Evolutionary conservation across 1,284 basidiomycete genomes (phyloP).

Genomic region (Mycena sp.): DNA sequence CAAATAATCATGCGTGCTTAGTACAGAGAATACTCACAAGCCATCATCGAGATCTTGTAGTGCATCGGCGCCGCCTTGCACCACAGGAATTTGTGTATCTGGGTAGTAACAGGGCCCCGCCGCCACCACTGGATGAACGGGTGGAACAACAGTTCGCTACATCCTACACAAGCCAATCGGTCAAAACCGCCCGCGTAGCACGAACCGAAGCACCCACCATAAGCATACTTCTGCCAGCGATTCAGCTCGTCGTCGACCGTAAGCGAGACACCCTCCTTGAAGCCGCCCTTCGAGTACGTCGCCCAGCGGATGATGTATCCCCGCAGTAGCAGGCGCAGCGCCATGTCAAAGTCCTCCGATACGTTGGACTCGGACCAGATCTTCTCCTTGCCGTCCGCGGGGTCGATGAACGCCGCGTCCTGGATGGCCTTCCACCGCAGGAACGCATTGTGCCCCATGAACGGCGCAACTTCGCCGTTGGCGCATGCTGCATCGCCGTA

Average conservation of each 20-base stretch:
- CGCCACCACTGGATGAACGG: conserved; percentile 77
- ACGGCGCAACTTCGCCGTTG: conserved; percentile 85
- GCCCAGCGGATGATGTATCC: conserved; percentile 87
- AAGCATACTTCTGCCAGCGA: conserved; percentile 65
- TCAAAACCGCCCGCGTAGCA: no score
- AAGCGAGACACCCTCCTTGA: conserved; percentile 91
- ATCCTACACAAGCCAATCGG: conserved; percentile 36
- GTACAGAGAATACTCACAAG: conserved; percentile 60
- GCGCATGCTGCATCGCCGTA: conserved; percentile 55
- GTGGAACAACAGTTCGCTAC: conserved; percentile 67
- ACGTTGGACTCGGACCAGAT: conserved; percentile 89
- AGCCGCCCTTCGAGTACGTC: conserved; percentile 80
- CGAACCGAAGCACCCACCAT: conserved; percentile 36
- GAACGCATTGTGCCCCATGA: conserved; percentile 91
- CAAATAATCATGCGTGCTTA: neutral
- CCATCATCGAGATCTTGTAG: conserved; percentile 83
- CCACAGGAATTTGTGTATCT: conserved; percentile 82
- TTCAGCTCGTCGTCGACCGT: conserved; percentile 80
- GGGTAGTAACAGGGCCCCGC: conserved; percentile 76
- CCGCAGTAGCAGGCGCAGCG: conserved; percentile 58
- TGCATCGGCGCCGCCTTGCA: conserved; percentile 73
- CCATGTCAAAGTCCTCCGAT: conserved; percentile 85
- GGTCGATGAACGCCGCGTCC: conserved; percentile 78
- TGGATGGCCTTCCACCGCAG: conserved; percentile 86
- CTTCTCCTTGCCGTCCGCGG: conserved; percentile 67